These are phyloP conservation scores for Helianthus tuberosus DNA, from an alignment of 129 eudicot genomes.

Conservation along the genomic window DNA sequence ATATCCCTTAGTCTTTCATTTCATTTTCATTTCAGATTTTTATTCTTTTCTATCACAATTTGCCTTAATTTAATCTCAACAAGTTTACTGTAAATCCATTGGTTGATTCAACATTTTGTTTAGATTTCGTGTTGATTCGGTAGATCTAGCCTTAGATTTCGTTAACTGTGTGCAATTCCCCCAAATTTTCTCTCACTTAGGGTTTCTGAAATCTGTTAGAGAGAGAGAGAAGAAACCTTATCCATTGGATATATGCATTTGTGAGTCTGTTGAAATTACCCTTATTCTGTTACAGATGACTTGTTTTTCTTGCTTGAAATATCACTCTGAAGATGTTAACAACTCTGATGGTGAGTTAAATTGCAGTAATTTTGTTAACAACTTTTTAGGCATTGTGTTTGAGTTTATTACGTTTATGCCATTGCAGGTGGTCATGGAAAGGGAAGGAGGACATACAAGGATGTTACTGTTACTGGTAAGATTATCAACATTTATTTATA, in stretches of 20 bases:
- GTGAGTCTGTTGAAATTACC: too few relatives aligned
- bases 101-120: slow-evolving; percentile 7
- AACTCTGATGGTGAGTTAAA: slow-evolving; percentile 25
- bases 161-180: not conserved
- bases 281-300: not conserved
- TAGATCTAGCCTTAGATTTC: slow-evolving; percentile 28
- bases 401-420: not conserved
- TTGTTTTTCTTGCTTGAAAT: slow-evolving; percentile 39
- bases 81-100: too few relatives aligned
- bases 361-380: not conserved
- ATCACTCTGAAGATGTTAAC: slow-evolving; percentile 21
- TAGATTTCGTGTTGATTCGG: slow-evolving; percentile 11
- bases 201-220: not conserved
- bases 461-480: slow-evolving; percentile 38
- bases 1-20: not conserved
- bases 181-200: not conserved
- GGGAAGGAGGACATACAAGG: slow-evolving; percentile 35
- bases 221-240: too few relatives aligned
- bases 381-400: not conserved
- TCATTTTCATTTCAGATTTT: too few relatives aligned
- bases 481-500: not conserved
- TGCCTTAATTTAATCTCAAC: not conserved
- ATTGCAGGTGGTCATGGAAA: slow-evolving; percentile 34
- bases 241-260: too few relatives aligned
- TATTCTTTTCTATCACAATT: not conserved